phyloP scores from a whole-genome alignment of 2,329 filamentous ascomycete species.

The Aaosphaeria pasadenensis region DNA sequence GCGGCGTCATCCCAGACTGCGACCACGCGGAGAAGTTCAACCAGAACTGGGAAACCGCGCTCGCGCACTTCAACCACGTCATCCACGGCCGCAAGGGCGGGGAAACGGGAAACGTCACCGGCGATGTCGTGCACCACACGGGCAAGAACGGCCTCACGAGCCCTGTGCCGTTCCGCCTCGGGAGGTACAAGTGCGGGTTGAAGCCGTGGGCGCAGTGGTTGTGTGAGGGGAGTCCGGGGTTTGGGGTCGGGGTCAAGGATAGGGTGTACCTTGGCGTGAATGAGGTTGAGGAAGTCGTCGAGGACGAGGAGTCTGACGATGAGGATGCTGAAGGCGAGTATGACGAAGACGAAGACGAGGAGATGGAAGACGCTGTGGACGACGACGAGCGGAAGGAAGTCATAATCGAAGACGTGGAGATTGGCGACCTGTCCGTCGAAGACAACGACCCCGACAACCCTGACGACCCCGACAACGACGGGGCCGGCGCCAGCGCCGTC shows the following conservation, averaged over 20 bases:
- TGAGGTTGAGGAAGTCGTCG: neutral
- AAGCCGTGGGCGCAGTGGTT: conserved; percentile 30
- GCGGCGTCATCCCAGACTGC: neutral
- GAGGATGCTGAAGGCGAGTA: too few relatives aligned
- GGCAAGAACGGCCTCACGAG: neutral
- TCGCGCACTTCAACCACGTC: conserved; percentile 9
- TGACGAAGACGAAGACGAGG: too few relatives aligned
- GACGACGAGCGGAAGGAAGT: too few relatives aligned
- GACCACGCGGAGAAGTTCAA: conserved; percentile 2
- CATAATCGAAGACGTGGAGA: too few relatives aligned
- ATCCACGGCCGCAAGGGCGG: neutral
- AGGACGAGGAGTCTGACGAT: too few relatives aligned
- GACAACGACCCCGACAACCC: too few relatives aligned
- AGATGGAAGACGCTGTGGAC: too few relatives aligned
- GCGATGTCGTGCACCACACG: neutral
- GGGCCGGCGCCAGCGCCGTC: too few relatives aligned
- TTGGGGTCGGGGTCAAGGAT: neutral
- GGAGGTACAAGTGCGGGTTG: conserved; percentile 18
- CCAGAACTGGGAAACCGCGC: neutral
- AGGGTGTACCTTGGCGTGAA: neutral
- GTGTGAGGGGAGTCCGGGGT: conserved; percentile 15
- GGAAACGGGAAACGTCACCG: neutral
- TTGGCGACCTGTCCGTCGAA: too few relatives aligned
- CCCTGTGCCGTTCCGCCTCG: neutral
- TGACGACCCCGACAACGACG: too few relatives aligned